These are phyloP conservation scores for Tuber melanosporum DNA, from an alignment of 495 filamentous ascomycete species.

Conservation along the genomic window DNA sequence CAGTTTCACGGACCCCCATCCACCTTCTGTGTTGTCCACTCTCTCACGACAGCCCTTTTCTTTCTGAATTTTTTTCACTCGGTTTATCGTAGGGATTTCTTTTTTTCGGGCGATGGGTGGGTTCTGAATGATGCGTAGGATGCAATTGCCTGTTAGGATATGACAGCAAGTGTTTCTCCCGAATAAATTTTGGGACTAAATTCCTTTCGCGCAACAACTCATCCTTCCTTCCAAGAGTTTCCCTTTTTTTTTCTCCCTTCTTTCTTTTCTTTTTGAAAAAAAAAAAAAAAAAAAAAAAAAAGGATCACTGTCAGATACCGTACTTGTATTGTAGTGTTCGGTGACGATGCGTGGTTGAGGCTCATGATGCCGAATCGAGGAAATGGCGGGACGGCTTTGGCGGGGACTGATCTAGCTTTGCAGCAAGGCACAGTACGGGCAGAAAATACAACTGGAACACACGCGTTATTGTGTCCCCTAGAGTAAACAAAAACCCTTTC, in stretches of 20 bases:
- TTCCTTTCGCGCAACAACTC: background rate
- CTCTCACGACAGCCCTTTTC: background rate
- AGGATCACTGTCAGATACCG: background rate
- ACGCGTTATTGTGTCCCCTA: background rate
- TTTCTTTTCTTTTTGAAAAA: no score
- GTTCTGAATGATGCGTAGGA: background rate
- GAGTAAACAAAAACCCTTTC: background rate
- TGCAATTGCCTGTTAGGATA: slow-evolving; percentile 1
- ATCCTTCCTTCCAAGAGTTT: background rate
- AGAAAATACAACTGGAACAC: background rate
- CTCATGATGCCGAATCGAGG: background rate
- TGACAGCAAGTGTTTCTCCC: background rate
- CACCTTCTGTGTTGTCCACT: background rate
- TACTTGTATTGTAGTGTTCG: background rate
- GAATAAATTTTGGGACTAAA: background rate
- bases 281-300: no score
- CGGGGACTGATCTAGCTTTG: background rate
- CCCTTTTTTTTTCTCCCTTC: background rate
- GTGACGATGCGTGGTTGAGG: background rate
- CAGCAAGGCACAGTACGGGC: background rate
- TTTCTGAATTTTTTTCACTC: background rate
- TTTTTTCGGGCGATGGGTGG: background rate
- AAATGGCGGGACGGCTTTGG: background rate
- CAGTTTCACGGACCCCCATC: background rate
- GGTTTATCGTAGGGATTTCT: background rate